A percentile compares a stretch with the other conserved stretches of the same genome.
phyloP scores from a whole-genome alignment of 108 stramenopile species.

The Skeletonema potamos region DNA sequence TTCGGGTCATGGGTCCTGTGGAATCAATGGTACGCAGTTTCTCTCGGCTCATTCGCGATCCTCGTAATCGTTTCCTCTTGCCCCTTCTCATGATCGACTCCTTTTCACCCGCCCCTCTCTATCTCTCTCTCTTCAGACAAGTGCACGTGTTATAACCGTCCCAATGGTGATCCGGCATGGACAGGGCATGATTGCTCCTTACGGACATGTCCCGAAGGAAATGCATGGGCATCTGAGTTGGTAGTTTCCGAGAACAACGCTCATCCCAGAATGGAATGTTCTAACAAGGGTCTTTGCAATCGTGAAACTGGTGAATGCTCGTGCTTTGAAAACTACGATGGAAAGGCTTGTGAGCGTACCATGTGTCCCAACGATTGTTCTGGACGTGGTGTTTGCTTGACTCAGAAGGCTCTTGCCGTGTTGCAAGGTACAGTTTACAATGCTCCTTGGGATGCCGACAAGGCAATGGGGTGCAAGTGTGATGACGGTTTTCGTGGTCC shows the following conservation, averaged over 20 bases:
- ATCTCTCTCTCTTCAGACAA: background rate
- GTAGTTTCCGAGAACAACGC: slow-evolving; percentile 46
- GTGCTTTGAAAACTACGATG: slow-evolving; percentile 86
- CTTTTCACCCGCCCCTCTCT: background rate
- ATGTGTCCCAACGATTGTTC: slow-evolving; percentile 74
- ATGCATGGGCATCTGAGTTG: slow-evolving; percentile 51
- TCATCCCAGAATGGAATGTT: slow-evolving; percentile 78
- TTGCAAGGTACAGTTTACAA: slow-evolving; percentile 43
- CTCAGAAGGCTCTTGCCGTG: slow-evolving; percentile 67
- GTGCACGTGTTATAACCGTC: slow-evolving; percentile 77
- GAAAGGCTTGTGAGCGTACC: slow-evolving; percentile 77
- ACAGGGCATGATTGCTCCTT: slow-evolving; percentile 76
- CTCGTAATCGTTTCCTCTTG: background rate
- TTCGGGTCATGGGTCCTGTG: slow-evolving; percentile 60
- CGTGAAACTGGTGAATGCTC: slow-evolving; percentile 65
- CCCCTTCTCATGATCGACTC: background rate
- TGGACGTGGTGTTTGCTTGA: slow-evolving; percentile 66
- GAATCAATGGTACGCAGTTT: slow-evolving; percentile 47
- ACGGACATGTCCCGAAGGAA: slow-evolving; percentile 76
- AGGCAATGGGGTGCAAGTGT: slow-evolving; percentile 84
- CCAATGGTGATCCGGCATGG: slow-evolving; percentile 71
- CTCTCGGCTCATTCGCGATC: background rate
- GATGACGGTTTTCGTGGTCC: slow-evolving; percentile 85
- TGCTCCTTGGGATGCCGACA: slow-evolving; percentile 79
- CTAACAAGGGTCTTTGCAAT: slow-evolving; percentile 80